Base-by-base conservation (phyloP, 352 stramenopile species). In the Plasmopara viticola region DNA sequence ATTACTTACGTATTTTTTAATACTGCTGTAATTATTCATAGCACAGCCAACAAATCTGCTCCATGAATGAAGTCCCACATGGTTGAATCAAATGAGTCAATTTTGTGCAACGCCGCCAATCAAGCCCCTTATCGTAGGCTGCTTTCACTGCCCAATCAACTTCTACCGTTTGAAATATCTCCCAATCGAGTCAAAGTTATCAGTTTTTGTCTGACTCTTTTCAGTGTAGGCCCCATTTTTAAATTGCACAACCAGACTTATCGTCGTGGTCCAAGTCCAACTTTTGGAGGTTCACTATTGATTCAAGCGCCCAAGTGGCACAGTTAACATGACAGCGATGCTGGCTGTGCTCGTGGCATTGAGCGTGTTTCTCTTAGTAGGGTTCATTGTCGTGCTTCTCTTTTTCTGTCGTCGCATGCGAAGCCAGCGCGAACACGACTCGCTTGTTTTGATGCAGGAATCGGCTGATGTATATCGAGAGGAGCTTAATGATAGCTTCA, bases 401-500 rank as follows among this genome's bases (percentile, higher is more conserved):
- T 62, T 78, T 45, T 77, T 80, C 51, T 62, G 68, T 39, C 60
- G 72, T 17, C 62, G 60, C 28, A 57, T 78, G 9, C 53, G 64
- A 31, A 46, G 60, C 28, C 66, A 78, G 34, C 64, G 65, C 10
- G 62, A 77, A 33, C 50, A 73, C 33, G 57, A 74, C 44, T 58
- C 60, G 48, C 67, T 66, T 20, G 63, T 80, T 31, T 83, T 87
- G 38, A 72, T 85, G 29, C 62, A 79, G 20, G 74, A 86, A 31
- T 57, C 70, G 7, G 46, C 68, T 29, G 78, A 89, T 39, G 74
- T 91, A 12, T 91, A 87, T 43, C 76, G 81, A 30, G 81, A 91
- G 47, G 76, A 91, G 50, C 76, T 91, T n/a, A 86, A 86, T 20
- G 81, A 91, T 63, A 86, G 76, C 48, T 87, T 85, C 49, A 82